Evolutionary conservation across 768 basidiomycete genomes (phyloP).

Genomic region (Cyclocybe aegerita): DNA sequence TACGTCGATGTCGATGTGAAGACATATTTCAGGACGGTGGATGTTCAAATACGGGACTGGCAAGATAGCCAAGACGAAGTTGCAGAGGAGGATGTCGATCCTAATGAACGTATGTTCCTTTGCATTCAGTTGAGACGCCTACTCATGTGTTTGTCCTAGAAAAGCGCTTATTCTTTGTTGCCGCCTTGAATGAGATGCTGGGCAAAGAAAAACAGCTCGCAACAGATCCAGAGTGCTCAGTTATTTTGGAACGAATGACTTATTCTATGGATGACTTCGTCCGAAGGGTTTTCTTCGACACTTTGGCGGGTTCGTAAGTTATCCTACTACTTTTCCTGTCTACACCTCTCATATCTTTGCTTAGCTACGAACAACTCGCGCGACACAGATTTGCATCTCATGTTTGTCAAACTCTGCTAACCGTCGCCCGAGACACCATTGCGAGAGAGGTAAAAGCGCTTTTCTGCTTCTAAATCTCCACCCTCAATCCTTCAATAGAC

Average conservation of each 20-base stretch:
- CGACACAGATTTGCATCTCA: constrained; percentile 93
- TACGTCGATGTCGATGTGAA: constrained; percentile 88
- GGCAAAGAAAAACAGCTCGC: constrained; percentile 88
- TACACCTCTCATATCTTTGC: background rate
- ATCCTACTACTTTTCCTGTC: background rate
- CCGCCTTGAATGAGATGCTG: constrained; percentile 81
- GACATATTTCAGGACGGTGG: constrained; percentile 89
- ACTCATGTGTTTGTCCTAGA: constrained; percentile 40
- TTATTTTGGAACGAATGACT: constrained; percentile 84
- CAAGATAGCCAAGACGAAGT: constrained; percentile 54
- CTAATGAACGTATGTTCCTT: constrained; percentile 62
- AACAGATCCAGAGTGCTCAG: constrained; percentile 92
- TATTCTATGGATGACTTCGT: constrained; percentile 97
- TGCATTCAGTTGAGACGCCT: background rate
- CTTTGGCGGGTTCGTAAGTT: constrained; percentile 84
- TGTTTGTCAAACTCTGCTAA: constrained; percentile 89
- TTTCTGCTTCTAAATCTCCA: background rate
- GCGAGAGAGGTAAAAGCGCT: constrained; percentile 56
- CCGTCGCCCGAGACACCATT: constrained; percentile 61
- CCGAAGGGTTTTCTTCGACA: constrained; percentile 87
- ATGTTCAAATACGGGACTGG: constrained; percentile 87
- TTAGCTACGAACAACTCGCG: constrained; percentile 61
- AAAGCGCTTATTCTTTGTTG: constrained; percentile 72
- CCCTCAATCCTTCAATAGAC: constrained; percentile 32
- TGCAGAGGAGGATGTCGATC: constrained; percentile 43